Conservation (phyloP, 768 basidiomycete species). For the Dentipellis sp. region DNA sequence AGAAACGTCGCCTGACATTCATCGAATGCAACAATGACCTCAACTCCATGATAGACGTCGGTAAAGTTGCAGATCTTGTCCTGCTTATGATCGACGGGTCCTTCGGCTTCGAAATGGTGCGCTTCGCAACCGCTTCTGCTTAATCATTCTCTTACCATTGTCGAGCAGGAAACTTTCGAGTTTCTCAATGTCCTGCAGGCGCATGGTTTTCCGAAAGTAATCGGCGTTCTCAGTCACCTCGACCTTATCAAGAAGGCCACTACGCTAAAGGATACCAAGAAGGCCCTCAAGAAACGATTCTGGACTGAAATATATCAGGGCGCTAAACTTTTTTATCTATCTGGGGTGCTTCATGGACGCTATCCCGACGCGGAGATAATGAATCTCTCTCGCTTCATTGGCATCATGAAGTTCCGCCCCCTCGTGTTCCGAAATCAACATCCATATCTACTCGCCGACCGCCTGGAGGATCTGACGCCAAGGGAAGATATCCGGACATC, state of each 20-base stretch:
- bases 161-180: constrained; percentile 88
- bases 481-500: constrained; percentile 70
- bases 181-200: constrained; percentile 95
- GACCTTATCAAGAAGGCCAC: constrained; percentile 93
- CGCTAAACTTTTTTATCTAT: constrained; percentile 96
- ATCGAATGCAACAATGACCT: constrained; percentile 97
- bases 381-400: constrained; percentile 92
- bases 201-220: constrained; percentile 98
- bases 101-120: constrained; percentile 97
- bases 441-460: constrained; percentile 90
- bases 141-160: background rate
- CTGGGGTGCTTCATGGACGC: constrained; percentile 92
- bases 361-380: constrained; percentile 96
- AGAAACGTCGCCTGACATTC: constrained; percentile 89
- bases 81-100: constrained; percentile 97
- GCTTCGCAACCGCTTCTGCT: constrained; percentile 13
- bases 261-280: constrained; percentile 83
- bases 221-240: constrained; percentile 91
- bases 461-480: constrained; percentile 90
- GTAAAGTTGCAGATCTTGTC: constrained; percentile 92
- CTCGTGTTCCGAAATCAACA: constrained; percentile 93
- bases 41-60: constrained; percentile 97
- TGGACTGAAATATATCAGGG: constrained; percentile 99
- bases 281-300: constrained; percentile 92
- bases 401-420: constrained; percentile 98